These are phyloP conservation scores for Aristolochia contorta DNA, from an alignment of 164 flowering plant genomes.

Conservation along the genomic window DNA sequence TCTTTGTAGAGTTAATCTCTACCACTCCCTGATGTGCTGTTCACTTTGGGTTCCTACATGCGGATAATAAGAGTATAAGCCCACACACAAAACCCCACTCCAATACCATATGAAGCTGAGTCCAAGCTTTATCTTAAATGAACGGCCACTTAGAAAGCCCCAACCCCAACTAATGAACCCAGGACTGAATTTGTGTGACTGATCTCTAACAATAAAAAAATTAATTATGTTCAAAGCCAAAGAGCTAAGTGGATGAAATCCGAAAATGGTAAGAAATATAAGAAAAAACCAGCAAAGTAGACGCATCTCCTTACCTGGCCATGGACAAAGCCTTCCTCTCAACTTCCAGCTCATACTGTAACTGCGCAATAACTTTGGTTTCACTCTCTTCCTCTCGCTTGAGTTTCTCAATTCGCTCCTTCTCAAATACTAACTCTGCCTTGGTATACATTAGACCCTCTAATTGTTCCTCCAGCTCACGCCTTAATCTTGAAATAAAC, in stretches of 20 bases:
- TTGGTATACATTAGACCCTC: conserved; percentile 62
- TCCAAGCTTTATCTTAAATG: neutral
- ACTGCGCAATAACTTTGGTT: conserved; percentile 50
- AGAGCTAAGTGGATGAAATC: neutral
- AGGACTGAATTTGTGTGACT: too few species aligned
- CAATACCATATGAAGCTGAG: too few species aligned
- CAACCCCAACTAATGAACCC: too few species aligned
- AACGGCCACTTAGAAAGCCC: too few species aligned
- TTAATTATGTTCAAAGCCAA: too few species aligned
- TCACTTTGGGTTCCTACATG: too few species aligned
- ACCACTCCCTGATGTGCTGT: too few species aligned
- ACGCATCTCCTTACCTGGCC: conserved; percentile 62
- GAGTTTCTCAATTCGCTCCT: conserved; percentile 63
- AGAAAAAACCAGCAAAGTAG: neutral
- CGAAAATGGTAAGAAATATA: neutral
- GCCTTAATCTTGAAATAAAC: conserved; percentile 58
- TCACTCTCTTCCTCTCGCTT: conserved; percentile 66
- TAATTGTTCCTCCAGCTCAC: conserved; percentile 78
- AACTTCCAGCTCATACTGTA: conserved; percentile 90
- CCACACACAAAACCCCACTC: too few species aligned
- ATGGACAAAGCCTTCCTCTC: conserved; percentile 88
- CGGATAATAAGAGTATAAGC: too few species aligned
- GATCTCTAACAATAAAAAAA: too few species aligned
- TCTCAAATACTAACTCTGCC: conserved; percentile 68
- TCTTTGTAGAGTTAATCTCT: too few species aligned